phyloP scores from a whole-genome alignment of 768 basidiomycete species.

The Phaeolepiota aurea region DNA sequence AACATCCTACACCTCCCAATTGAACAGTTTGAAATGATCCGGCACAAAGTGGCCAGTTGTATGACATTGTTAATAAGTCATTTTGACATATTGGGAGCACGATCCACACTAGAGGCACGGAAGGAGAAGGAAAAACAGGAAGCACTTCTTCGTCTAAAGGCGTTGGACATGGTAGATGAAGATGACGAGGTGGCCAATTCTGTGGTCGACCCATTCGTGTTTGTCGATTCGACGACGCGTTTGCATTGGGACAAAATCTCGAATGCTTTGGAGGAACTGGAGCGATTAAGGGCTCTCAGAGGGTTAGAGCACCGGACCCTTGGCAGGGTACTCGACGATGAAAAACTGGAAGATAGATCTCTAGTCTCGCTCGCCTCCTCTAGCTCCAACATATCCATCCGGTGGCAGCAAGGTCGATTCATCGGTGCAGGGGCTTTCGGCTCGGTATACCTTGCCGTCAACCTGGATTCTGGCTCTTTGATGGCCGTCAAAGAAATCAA shows the following conservation, averaged over 20 bases:
- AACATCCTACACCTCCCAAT: slow-evolving; percentile 85
- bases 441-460: slow-evolving; percentile 98
- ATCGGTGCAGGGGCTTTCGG: slow-evolving; percentile 99
- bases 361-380: slow-evolving; percentile 92
- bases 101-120: slow-evolving; percentile 80
- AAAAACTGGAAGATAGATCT: slow-evolving; percentile 89
- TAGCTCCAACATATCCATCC: slow-evolving; percentile 90
- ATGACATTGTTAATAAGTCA: slow-evolving; percentile 96
- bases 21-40: slow-evolving; percentile 84
- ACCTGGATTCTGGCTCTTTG: slow-evolving; percentile 88
- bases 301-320: slow-evolving; percentile 67
- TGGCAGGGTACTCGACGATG: slow-evolving; percentile 90
- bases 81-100: slow-evolving; percentile 95
- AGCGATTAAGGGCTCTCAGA: slow-evolving; percentile 49
- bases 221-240: slow-evolving; percentile 57
- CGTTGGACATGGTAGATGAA: slow-evolving; percentile 30
- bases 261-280: slow-evolving; percentile 53
- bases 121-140: slow-evolving; percentile 85
- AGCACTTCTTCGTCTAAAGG: slow-evolving; percentile 45
- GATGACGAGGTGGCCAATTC: slow-evolving; percentile 40
- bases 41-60: slow-evolving; percentile 88
- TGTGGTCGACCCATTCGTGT: slow-evolving; percentile 34
- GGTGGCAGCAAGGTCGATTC: slow-evolving; percentile 98
- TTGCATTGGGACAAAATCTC: slow-evolving; percentile 70
- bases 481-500: slow-evolving; percentile 99